A percentile compares a stretch with the other conserved stretches of the same genome.
Evolutionary conservation across 768 basidiomycete genomes (phyloP).

Genomic region (Boletus vinaceobasis): DNA sequence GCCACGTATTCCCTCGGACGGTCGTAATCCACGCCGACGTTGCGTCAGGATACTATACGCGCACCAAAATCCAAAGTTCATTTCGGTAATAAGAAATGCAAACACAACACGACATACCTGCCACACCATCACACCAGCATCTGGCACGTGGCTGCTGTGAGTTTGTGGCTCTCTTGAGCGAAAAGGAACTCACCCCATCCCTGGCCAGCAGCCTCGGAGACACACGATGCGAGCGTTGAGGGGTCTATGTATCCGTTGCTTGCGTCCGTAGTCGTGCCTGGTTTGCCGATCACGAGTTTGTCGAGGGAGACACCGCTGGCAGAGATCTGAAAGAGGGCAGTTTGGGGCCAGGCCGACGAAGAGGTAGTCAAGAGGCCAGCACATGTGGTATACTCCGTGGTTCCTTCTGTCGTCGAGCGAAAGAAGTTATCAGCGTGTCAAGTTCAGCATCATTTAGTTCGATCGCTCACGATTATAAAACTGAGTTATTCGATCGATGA

Average conservation of each 20-base stretch:
- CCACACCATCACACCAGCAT: slow-evolving; percentile 42
- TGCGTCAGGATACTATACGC: slow-evolving; percentile 36
- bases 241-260: slow-evolving; percentile 57
- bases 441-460: background rate
- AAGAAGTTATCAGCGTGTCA: background rate
- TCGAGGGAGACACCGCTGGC: slow-evolving; percentile 41
- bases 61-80: background rate
- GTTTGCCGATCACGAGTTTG: slow-evolving; percentile 60
- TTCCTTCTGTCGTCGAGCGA: slow-evolving; percentile 44
- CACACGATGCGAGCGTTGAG: slow-evolving; percentile 53
- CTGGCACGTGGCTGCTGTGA: slow-evolving; percentile 15
- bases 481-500: slow-evolving; percentile 2
- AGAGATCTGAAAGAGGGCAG: slow-evolving; percentile 55
- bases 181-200: slow-evolving; percentile 59
- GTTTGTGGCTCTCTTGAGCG: background rate
- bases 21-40: slow-evolving; percentile 38
- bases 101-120: slow-evolving; percentile 28
- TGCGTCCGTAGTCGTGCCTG: slow-evolving; percentile 40
- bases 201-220: slow-evolving; percentile 52
- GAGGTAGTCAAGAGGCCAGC: slow-evolving; percentile 54
- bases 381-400: slow-evolving; percentile 63
- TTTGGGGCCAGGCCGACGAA: slow-evolving; percentile 57
- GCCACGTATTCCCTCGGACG: slow-evolving; percentile 38
- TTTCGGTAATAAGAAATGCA: background rate
- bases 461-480: slow-evolving; percentile 29